Percentiles rank a stretch among this genome's conserved stretches.
These are phyloP conservation scores for Theobroma cacao DNA, from an alignment of 345 rosid species.

Conservation along the genomic window DNA sequence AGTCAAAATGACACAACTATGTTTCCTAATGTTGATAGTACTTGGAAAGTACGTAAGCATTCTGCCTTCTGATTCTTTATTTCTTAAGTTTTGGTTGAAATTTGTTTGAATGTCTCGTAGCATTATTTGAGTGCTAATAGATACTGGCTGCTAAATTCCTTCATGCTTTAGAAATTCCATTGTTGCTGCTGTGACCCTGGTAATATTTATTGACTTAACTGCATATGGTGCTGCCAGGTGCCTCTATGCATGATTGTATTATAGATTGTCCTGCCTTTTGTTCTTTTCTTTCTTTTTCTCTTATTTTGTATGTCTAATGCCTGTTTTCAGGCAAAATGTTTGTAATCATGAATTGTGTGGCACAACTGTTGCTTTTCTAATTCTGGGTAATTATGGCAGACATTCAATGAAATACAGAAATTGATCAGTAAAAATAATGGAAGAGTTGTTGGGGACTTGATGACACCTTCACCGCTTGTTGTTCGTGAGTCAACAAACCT, in stretches of 20 bases:
- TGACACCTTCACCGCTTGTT: slow-evolving; percentile 86
- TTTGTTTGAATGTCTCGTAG: not conserved
- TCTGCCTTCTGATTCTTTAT: not conserved
- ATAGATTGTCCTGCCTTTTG: not conserved
- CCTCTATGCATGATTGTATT: not conserved
- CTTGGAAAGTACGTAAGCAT: slow-evolving; percentile 72
- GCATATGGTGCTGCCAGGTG: not conserved
- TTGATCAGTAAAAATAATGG: slow-evolving; percentile 73
- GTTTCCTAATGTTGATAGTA: slow-evolving; percentile 83
- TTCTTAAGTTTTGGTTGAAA: slow-evolving; percentile 6
- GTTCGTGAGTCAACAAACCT: slow-evolving; percentile 72
- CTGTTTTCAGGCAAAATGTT: not conserved
- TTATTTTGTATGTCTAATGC: not conserved
- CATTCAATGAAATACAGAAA: slow-evolving; percentile 80
- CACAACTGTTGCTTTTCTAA: slow-evolving; percentile 16
- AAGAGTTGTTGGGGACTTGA: slow-evolving; percentile 88
- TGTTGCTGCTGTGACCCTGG: not conserved
- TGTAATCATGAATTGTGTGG: not conserved
- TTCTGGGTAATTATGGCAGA: slow-evolving; percentile 36
- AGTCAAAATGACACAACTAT: slow-evolving; percentile 54
- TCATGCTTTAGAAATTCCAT: not conserved
- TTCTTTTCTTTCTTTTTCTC: not conserved
- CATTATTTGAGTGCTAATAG: not conserved
- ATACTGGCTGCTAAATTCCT: not conserved
- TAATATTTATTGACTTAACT: not conserved